phyloP scores from a whole-genome alignment of 1,139 yeast genomes.

The Pichia sp. region DNA sequence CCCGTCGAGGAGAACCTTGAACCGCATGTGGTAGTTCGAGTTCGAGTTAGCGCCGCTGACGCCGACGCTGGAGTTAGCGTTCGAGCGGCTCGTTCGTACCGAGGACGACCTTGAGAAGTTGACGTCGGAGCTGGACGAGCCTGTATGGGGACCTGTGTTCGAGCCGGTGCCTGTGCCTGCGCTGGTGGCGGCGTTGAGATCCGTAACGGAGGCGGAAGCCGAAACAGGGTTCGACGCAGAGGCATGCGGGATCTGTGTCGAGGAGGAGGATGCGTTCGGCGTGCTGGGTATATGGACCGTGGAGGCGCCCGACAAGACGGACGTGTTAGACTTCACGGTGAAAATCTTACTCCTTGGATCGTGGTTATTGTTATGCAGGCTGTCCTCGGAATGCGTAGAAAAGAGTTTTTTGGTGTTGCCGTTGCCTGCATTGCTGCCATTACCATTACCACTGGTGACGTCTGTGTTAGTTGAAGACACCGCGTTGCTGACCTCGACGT shows the following conservation, averaged over 20 bases:
- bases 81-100: constrained; percentile 1
- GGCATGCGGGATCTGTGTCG: background rate
- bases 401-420: background rate
- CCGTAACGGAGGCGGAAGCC: background rate
- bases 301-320: constrained; percentile 1
- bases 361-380: background rate
- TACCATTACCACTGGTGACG: background rate
- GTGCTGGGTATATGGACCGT: background rate
- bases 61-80: background rate
- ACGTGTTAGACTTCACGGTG: constrained; percentile 1
- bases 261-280: background rate
- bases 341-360: background rate
- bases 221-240: background rate
- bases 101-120: constrained; percentile 6
- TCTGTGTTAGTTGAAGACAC: background rate
- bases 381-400: constrained; percentile 2
- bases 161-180: background rate
- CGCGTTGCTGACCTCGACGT: background rate
- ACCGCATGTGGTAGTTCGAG: constrained; percentile 32
- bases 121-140: background rate
- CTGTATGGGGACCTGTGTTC: background rate
- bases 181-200: background rate
- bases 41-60: constrained; percentile 6
- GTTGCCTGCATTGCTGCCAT: background rate
- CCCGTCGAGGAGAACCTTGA: constrained; percentile 58